Evolutionary conservation across 2,329 filamentous ascomycete species (phyloP).

Genomic region (Plenodomus lindquistii): DNA sequence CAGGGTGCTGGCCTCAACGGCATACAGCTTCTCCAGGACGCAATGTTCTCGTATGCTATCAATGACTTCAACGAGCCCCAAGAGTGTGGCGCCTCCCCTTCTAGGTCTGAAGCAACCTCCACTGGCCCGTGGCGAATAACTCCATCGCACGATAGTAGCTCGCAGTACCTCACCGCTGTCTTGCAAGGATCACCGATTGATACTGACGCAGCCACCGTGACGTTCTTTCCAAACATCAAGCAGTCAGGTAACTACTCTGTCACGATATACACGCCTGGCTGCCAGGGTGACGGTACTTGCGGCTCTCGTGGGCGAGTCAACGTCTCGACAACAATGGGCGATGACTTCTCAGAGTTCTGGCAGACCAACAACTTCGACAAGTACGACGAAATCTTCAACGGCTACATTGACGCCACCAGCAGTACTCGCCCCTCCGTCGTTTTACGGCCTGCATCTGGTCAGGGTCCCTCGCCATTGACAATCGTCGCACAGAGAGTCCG

Average conservation of each 20-base stretch:
- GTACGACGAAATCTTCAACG: conserved; percentile 89
- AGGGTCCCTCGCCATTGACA: conserved; percentile 61
- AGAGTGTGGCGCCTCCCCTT: conserved; percentile 68
- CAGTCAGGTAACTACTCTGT: conserved; percentile 92
- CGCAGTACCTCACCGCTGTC: conserved; percentile 74
- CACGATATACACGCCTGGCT: conserved; percentile 90
- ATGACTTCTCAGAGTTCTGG: conserved; percentile 65
- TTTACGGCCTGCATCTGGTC: conserved; percentile 68
- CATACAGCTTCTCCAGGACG: conserved; percentile 83
- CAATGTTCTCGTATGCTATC: conserved; percentile 84
- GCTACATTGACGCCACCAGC: conserved; percentile 76
- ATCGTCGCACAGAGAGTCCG: conserved; percentile 89
- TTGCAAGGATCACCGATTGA: conserved; percentile 61
- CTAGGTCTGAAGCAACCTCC: conserved; percentile 60
- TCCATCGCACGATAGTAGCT: conserved; percentile 69
- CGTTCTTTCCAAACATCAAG: conserved; percentile 81
- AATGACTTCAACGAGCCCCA: conserved; percentile 84
- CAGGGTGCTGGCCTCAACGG: conserved; percentile 81
- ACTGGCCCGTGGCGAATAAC: conserved; percentile 76
- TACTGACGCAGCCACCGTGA: conserved; percentile 67
- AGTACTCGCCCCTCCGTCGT: conserved; percentile 82
- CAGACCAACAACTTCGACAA: conserved; percentile 98
- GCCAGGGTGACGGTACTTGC: conserved; percentile 78
- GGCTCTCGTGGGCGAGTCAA: conserved; percentile 76
- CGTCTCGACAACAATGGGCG: conserved; percentile 72